Conservation (phyloP, 202 grass and related monocot species). For the Cymbopogon flexuosus region DNA sequence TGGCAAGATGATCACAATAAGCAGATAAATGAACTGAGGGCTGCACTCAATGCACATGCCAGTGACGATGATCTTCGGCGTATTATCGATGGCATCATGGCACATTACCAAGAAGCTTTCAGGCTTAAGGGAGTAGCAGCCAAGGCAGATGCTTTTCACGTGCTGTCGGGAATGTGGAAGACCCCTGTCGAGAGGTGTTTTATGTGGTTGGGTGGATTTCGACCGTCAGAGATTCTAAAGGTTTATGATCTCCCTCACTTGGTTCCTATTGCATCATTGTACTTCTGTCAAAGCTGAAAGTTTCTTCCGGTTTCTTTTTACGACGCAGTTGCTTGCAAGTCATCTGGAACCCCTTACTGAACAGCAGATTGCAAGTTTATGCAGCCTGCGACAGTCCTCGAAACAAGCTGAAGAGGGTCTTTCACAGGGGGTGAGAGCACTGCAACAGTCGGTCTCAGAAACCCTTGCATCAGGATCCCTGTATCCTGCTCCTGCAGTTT, state of each 20-base stretch:
- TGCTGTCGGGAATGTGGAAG: conserved; percentile 60
- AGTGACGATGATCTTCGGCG: conserved; percentile 39
- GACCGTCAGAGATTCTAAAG: conserved; percentile 63
- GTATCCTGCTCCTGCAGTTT: background rate
- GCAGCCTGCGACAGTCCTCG: conserved; percentile 45
- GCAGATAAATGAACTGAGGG: conserved; percentile 44
- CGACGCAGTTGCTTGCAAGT: conserved; percentile 46
- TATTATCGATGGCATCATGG: conserved; percentile 41
- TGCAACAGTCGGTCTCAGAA: conserved; percentile 46
- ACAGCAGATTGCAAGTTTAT: conserved; percentile 47
- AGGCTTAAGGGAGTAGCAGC: conserved; percentile 53
- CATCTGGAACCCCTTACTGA: conserved; percentile 70
- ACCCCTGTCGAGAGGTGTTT: conserved; percentile 70
- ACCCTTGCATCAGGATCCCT: conserved; percentile 39
- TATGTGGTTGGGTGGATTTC: conserved; percentile 61
- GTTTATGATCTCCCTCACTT: conserved; percentile 1
- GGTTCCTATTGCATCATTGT: background rate
- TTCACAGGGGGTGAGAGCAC: conserved; percentile 38
- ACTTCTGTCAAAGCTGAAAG: background rate
- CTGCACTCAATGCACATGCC: conserved; percentile 44
- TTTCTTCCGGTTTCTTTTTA: background rate
- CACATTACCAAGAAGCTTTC: conserved; percentile 44
- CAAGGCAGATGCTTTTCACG: conserved; percentile 56
- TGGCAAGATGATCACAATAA: conserved; percentile 61
- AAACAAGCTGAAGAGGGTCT: conserved; percentile 44